Percentiles rank a stretch among this genome's conserved stretches.
Evolutionary conservation across 139 green algal genomes (phyloP).

Genomic region (Coelastrella sp.): DNA sequence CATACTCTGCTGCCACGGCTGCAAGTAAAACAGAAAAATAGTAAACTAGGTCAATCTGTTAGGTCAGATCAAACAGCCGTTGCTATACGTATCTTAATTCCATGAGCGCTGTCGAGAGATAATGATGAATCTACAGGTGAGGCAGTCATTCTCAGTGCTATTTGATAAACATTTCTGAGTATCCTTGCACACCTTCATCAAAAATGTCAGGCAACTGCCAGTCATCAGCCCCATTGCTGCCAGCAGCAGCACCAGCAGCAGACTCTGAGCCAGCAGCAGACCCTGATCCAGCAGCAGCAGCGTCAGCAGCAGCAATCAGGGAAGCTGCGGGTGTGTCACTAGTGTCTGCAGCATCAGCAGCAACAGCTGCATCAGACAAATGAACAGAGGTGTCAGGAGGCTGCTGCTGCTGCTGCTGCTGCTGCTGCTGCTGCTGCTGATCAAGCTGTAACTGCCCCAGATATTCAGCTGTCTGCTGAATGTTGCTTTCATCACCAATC

Average conservation of each 20-base stretch:
- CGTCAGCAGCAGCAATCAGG: background rate
- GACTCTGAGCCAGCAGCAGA: background rate
- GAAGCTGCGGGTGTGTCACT: no score
- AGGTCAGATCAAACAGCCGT: no score
- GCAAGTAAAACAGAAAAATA: background rate
- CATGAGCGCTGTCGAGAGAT: no score
- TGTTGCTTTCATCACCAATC: no score
- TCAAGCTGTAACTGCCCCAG: no score
- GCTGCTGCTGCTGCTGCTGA: constrained; percentile 13
- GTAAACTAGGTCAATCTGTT: background rate
- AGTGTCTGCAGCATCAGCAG: no score
- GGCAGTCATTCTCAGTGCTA: background rate
- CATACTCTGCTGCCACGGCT: background rate
- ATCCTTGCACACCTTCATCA: background rate
- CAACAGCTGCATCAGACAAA: no score
- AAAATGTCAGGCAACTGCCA: constrained; percentile 46
- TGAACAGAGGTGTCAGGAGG: no score
- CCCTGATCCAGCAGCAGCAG: background rate
- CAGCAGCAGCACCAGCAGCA: background rate
- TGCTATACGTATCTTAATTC: no score
- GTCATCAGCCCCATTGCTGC: constrained; percentile 11
- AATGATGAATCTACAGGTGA: no score
- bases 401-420: constrained; percentile 4
- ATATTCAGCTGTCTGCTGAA: no score
- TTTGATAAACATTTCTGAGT: no score